Evolutionary conservation across 441 rosid species (phyloP), one percentile per base, ranked within the genome.

Genomic region (Hura crepitans): DNA sequence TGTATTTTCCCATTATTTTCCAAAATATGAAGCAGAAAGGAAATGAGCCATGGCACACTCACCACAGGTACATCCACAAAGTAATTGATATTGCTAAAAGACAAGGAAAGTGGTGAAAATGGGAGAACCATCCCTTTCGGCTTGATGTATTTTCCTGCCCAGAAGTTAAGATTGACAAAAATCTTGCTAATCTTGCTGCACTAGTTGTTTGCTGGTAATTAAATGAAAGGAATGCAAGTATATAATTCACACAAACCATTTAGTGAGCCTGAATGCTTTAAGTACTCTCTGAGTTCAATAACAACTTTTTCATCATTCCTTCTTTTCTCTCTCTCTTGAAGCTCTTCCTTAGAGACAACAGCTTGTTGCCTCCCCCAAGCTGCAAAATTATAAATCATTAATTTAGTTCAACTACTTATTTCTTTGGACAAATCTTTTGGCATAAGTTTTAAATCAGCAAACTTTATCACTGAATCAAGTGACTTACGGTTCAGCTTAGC

Each of bases 81-180:
- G 84, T 94, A 94, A 70, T 90, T 94, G 77, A 94, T 77, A 67
- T 86, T 84, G 76, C 90, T 78, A 87, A 94, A 94, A 78, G 97
- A 83, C 88, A 94, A 80, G 58, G 94, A 92, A 75, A 90, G 97
- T 4, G 87, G 94, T 77, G 88, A 97, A 87, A 94, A 94, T 30
- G 97, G 98, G 28, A 94, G 96, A 84, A 92, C 97, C 97, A 94
- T 94, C 81, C 97, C 98, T 79, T 88, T 82, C 61, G 83, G 88
- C 83, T 84, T 88, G 82, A 90, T 84, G 80, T 86, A 79, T 83
- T 92, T 95, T 70, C 93, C 99, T 95, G 85, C 70, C 53, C 59
- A 72, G 66, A 65, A 28, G 39, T 65, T 65, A 72, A 50, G 72
- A 79, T 60, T 56, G 75, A 74, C 58, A 64, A 70, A 73, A 65